phyloP scores from a whole-genome alignment of 176 grass and related monocot genomes.

The Musa acuminata region DNA sequence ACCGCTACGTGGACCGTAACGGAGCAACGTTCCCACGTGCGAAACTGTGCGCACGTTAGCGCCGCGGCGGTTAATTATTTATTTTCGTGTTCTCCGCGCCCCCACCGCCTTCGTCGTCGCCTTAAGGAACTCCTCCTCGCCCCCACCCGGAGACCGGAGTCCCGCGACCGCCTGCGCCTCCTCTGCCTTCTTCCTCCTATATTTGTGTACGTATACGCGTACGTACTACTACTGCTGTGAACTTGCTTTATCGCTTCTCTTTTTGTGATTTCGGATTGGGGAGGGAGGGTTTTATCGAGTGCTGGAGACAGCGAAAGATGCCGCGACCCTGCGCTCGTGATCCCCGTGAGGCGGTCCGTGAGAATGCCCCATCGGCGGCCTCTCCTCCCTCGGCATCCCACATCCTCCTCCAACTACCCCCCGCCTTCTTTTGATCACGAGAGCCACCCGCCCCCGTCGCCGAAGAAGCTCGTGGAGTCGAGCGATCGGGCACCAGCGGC shows the following conservation, averaged over 20 bases:
- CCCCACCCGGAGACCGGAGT: not conserved
- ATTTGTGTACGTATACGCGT: not conserved
- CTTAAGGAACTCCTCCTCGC: not conserved
- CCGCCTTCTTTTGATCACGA: not conserved
- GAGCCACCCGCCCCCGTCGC: not conserved
- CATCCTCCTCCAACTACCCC: not conserved
- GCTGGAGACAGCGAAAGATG: constrained; percentile 9
- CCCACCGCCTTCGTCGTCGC: not conserved
- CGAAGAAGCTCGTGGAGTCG: not conserved
- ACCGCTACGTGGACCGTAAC: not conserved
- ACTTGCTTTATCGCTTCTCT: not conserved
- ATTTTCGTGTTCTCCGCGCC: not conserved
- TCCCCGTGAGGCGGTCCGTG: constrained; percentile 14
- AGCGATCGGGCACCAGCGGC: not conserved
- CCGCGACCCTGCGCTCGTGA: constrained; percentile 10
- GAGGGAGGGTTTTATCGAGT: not conserved
- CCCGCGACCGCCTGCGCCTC: not conserved
- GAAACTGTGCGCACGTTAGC: not conserved
- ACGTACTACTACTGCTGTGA: not conserved
- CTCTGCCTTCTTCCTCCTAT: constrained; percentile 9
- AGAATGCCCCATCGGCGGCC: constrained; percentile 17
- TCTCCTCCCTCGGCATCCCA: not conserved
- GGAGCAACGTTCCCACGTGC: not conserved
- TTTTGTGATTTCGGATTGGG: not conserved
- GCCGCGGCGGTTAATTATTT: not conserved